Conservation (phyloP, 345 rosid species). For the Aegle marmelos region DNA sequence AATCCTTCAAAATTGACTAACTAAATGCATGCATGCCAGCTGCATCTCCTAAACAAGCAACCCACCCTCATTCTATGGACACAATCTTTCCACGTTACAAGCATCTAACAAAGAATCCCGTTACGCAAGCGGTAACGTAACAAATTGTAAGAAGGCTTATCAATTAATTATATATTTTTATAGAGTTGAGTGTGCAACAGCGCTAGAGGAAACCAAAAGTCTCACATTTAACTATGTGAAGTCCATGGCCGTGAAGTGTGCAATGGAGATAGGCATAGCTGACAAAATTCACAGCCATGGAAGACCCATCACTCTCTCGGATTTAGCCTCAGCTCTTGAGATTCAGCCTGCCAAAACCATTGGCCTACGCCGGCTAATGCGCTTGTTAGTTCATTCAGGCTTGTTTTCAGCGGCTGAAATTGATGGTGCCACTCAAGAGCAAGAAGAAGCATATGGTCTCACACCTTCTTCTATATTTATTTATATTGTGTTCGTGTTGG, state of each 20-base stretch:
- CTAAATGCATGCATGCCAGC: too few relatives aligned
- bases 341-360: slow-evolving; percentile 30
- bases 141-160: too few relatives aligned
- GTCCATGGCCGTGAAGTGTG: slow-evolving; percentile 48
- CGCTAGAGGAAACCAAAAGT: neutral
- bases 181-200: too few relatives aligned
- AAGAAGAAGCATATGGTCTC: slow-evolving; percentile 28
- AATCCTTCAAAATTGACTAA: too few relatives aligned
- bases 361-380: slow-evolving; percentile 38
- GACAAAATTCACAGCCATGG: slow-evolving; percentile 39
- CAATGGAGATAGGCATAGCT: slow-evolving; percentile 42
- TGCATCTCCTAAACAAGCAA: too few relatives aligned
- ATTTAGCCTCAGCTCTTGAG: slow-evolving; percentile 31
- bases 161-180: too few relatives aligned
- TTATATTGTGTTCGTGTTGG: too few relatives aligned
- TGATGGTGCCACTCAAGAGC: neutral
- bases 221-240: slow-evolving; percentile 37
- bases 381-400: slow-evolving; percentile 35
- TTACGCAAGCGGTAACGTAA: too few relatives aligned
- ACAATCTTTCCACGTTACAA: too few relatives aligned
- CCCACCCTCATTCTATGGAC: too few relatives aligned
- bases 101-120: too few relatives aligned
- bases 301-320: slow-evolving; percentile 35
- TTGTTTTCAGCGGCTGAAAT: slow-evolving; percentile 27
- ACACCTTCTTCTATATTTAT: slow-evolving; percentile 36